Percentiles rank a stretch among this genome's conserved stretches.
phyloP scores from a whole-genome alignment of 306 rosid genomes.

The Dryas alaskensis region DNA sequence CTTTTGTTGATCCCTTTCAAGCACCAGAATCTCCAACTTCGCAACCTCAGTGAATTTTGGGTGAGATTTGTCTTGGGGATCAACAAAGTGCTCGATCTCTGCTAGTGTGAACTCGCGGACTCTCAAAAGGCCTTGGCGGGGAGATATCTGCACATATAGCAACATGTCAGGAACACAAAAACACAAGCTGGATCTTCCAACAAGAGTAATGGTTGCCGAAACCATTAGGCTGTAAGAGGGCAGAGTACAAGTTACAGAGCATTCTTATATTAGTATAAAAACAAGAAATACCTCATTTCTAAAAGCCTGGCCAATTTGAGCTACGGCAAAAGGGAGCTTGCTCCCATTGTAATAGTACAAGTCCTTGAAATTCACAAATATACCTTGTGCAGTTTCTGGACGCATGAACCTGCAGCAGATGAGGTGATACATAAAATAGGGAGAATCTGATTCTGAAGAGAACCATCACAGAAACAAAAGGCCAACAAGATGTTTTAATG shows the following conservation, averaged over 20 bases:
- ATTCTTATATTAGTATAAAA: too few relatives aligned
- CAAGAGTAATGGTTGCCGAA: too few relatives aligned
- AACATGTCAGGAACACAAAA: background rate
- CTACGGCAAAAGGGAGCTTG: slow-evolving; percentile 95
- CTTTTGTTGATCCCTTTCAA: slow-evolving; percentile 82
- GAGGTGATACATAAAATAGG: background rate
- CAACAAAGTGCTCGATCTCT: slow-evolving; percentile 96
- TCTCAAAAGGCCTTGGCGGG: slow-evolving; percentile 95
- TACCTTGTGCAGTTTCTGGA: slow-evolving; percentile 97
- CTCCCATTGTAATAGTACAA: slow-evolving; percentile 83
- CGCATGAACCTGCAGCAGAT: slow-evolving; percentile 70
- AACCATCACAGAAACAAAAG: background rate
- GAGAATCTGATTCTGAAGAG: background rate
- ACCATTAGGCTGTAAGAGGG: background rate
- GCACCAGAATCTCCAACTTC: slow-evolving; percentile 78
- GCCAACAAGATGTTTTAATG: background rate
- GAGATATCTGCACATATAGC: slow-evolving; percentile 65
- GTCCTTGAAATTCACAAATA: slow-evolving; percentile 86
- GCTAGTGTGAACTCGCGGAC: slow-evolving; percentile 95
- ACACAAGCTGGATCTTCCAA: background rate
- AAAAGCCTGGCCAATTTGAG: slow-evolving; percentile 97
- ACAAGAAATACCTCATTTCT: slow-evolving; percentile 68
- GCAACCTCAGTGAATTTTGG: slow-evolving; percentile 74
- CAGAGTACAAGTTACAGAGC: background rate
- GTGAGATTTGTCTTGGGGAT: slow-evolving; percentile 90